Base-by-base conservation (phyloP, 495 filamentous ascomycete species). In the Neurospora sp. region DNA sequence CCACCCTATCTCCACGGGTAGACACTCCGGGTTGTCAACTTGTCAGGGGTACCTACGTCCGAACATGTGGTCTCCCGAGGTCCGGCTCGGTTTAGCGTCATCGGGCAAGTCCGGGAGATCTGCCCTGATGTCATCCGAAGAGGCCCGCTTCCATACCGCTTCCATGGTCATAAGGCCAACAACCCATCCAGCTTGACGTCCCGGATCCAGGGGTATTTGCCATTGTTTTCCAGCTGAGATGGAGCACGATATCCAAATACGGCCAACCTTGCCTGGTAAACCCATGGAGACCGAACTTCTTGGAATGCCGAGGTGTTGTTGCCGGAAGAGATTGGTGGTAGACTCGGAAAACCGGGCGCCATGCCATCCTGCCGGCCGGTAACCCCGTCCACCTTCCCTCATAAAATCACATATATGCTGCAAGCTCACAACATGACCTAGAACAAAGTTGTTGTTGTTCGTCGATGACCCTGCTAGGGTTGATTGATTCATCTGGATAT, bases 401-500 rank as follows among this genome's bases (percentile, higher is more conserved):
- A 35, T 14, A 14, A 44, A 23, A 41, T 70, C 69, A 70, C 69
- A 70, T 44, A 71, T 44, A 71, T 59, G 27, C 27, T 66, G 54
- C 27, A 66, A 35, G 54, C 70, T 71, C 70, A 35, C 70, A 10
- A n/a, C 40, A 14, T n/a, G 18, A 16, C n/a, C 70, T 23, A 23
- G 44, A 37, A 35, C 71, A 35, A 8, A 37, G 54, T 16, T 62
- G 71, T 11, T 72, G 37, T 46, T 38, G 69, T 41, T 70, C 54
- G 54, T 66, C 54, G 27, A 66, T 66, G 76, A 70, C 48, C 71
- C 76, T 72, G 76, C 62, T 77, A 77, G 75, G 76, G 72, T 35
- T 79, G 73, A 75, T 78, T 75, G 76, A 72, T 73, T 77, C 41
- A 69, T 79, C 78, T 77, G 74, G 79, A 80, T 81, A 81, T 81